Evolutionary conservation across 441 rosid genomes (phyloP).

Genomic region (Biscutella laevigata): DNA sequence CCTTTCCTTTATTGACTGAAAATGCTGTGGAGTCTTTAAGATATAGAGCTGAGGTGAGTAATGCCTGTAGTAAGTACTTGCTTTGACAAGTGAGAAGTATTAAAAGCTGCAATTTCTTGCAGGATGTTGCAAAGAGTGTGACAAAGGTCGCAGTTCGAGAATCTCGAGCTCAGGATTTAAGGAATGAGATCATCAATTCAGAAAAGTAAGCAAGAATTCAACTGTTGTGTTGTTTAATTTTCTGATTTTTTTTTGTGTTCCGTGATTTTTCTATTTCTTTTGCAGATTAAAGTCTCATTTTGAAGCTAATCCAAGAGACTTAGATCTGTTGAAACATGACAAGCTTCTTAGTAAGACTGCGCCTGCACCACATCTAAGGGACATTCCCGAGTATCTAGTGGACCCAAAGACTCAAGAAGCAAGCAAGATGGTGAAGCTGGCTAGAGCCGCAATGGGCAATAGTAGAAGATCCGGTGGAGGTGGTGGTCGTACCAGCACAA

Average conservation of each 20-base stretch:
- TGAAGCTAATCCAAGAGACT: constrained; percentile 75
- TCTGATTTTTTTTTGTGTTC: background rate
- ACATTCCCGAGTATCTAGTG: constrained; percentile 69
- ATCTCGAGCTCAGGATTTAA: constrained; percentile 88
- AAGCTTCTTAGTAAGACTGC: constrained; percentile 64
- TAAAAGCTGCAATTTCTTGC: constrained; percentile 11
- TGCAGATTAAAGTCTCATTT: constrained; percentile 83
- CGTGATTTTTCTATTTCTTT: background rate
- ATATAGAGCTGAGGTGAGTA: constrained; percentile 82
- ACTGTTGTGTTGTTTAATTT: background rate
- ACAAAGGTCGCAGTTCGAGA: constrained; percentile 77
- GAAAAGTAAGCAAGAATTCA: constrained; percentile 53
- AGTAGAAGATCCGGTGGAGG: constrained; percentile 23
- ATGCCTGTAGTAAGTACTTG: background rate
- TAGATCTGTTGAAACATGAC: constrained; percentile 79
- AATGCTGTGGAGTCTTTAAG: constrained; percentile 87
- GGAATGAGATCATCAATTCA: constrained; percentile 83
- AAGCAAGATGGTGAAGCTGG: constrained; percentile 73
- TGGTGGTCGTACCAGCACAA: constrained; percentile 28
- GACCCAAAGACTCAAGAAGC: constrained; percentile 77
- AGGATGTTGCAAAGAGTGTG: constrained; percentile 91
- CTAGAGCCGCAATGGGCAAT: constrained; percentile 83
- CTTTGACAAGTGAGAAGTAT: background rate
- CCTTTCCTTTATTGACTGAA: constrained; percentile 67
- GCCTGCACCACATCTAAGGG: constrained; percentile 57